A percentile compares a stretch with the other conserved stretches of the same genome.
phyloP scores from a whole-genome alignment of 2,329 filamentous ascomycete species.

The Sordariomycetes sp. region DNA sequence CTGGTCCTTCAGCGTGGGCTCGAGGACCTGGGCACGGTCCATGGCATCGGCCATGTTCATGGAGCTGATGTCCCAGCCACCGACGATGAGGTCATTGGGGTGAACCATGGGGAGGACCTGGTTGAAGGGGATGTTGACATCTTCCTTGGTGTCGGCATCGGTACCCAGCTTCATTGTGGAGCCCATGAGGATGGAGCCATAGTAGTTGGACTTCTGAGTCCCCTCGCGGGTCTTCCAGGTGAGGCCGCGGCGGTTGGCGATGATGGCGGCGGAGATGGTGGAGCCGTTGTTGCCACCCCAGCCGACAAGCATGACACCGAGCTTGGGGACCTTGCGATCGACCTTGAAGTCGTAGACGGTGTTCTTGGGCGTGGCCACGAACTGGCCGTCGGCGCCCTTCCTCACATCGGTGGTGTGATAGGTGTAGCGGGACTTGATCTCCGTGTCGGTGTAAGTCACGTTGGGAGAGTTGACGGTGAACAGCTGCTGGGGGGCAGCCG shows the following conservation, averaged over 20 bases:
- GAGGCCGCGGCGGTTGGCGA: conserved; percentile 81
- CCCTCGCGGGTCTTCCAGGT: conserved; percentile 93
- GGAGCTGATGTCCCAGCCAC: conserved; percentile 93
- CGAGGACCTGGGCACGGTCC: conserved; percentile 90
- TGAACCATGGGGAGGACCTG: conserved; percentile 92
- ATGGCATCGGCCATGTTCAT: conserved; percentile 84
- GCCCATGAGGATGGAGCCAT: conserved; percentile 92
- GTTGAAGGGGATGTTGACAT: conserved; percentile 94
- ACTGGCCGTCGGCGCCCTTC: conserved; percentile 58
- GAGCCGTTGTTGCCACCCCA: conserved; percentile 98
- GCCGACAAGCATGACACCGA: conserved; percentile 94
- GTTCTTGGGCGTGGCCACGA: conserved; percentile 75
- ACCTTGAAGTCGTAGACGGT: conserved; percentile 96
- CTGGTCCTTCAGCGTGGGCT: conserved; percentile 81
- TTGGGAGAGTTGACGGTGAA: conserved; percentile 90
- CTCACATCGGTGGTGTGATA: conserved; percentile 87
- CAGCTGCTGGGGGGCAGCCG: conserved; percentile 39
- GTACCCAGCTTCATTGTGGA: conserved; percentile 95
- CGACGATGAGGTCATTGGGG: conserved; percentile 87
- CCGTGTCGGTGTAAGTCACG: conserved; percentile 74
- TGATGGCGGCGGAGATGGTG: conserved; percentile 91
- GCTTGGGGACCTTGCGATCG: conserved; percentile 82
- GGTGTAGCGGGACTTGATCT: conserved; percentile 88
- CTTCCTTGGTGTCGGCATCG: conserved; percentile 68
- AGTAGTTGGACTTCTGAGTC: conserved; percentile 81